Conservation (phyloP, 768 basidiomycete species). For the Piloderma croceum region DNA sequence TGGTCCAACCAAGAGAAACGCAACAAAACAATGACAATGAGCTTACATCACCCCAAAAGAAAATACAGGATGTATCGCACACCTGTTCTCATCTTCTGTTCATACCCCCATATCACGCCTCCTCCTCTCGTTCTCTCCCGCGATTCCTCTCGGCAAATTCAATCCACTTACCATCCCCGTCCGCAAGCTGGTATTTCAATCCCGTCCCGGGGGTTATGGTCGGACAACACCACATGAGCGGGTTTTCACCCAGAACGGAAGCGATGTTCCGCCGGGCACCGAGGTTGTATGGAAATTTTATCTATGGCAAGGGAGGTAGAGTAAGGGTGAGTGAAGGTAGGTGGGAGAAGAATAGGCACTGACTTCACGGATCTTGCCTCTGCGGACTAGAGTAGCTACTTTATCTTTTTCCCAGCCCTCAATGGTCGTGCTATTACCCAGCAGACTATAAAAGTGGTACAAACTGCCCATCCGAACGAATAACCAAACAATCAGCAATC, state of each 20-base stretch:
- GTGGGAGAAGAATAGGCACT: constrained; percentile 2
- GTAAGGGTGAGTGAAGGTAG: constrained; percentile 1
- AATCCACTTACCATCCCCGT: constrained; percentile 71
- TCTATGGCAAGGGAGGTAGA: constrained; percentile 30
- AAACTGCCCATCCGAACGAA: no score
- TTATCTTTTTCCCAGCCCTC: constrained; percentile 99
- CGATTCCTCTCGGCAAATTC: constrained; percentile 33
- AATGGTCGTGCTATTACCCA: constrained; percentile 88
- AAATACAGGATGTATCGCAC: no score
- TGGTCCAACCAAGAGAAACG: no score
- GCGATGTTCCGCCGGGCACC: constrained; percentile 68
- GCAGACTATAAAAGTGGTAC: constrained; percentile 78
- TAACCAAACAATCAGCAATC: no score
- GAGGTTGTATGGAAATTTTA: constrained; percentile 93
- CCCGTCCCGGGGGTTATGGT: constrained; percentile 62
- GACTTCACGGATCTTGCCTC: constrained; percentile 82
- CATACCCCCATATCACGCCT: no score
- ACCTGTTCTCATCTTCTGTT: no score
- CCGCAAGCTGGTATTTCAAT: constrained; percentile 66
- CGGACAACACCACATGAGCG: constrained; percentile 84
- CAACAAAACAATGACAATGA: no score
- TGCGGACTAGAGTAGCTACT: constrained; percentile 74
- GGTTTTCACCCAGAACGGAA: constrained; percentile 70
- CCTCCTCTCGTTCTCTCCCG: no score
- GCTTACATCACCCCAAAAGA: no score